Evolutionary conservation across 768 basidiomycete genomes (phyloP).

Genomic region (Paxillus ammoniavirescens): DNA sequence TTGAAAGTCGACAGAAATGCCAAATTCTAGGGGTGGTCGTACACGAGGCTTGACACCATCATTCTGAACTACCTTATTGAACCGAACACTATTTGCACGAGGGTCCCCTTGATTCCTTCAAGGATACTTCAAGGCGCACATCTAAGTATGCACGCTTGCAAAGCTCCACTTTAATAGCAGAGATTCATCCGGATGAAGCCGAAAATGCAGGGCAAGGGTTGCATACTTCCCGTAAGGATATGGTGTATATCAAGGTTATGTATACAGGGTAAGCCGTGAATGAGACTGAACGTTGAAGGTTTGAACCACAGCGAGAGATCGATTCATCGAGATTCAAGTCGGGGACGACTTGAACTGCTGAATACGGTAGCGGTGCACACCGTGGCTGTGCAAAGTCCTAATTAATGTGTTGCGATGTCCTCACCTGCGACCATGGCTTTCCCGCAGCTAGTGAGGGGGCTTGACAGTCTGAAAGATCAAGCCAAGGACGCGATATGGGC

Average conservation of each 20-base stretch:
- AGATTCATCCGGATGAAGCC: background rate
- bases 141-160: too few relatives aligned
- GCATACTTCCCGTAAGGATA: too few relatives aligned
- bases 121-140: background rate
- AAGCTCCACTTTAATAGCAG: too few relatives aligned
- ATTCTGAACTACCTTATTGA: too few relatives aligned
- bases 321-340: too few relatives aligned
- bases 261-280: too few relatives aligned
- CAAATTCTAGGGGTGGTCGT: background rate
- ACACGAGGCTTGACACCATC: constrained; percentile 18
- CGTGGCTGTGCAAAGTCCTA: background rate
- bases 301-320: too few relatives aligned
- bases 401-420: background rate
- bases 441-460: constrained; percentile 34
- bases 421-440: constrained; percentile 30
- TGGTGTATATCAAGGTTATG: too few relatives aligned
- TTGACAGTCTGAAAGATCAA: constrained; percentile 66
- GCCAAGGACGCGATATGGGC: constrained; percentile 83
- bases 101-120: background rate
- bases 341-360: too few relatives aligned
- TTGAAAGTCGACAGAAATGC: constrained; percentile 1
- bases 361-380: too few relatives aligned
- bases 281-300: too few relatives aligned
- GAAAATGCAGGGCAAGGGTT: background rate
- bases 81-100: background rate